A percentile compares a stretch with the other conserved stretches of the same genome.
phyloP scores from a whole-genome alignment of 176 grass and related monocot species.

The Triticum timopheevii region DNA sequence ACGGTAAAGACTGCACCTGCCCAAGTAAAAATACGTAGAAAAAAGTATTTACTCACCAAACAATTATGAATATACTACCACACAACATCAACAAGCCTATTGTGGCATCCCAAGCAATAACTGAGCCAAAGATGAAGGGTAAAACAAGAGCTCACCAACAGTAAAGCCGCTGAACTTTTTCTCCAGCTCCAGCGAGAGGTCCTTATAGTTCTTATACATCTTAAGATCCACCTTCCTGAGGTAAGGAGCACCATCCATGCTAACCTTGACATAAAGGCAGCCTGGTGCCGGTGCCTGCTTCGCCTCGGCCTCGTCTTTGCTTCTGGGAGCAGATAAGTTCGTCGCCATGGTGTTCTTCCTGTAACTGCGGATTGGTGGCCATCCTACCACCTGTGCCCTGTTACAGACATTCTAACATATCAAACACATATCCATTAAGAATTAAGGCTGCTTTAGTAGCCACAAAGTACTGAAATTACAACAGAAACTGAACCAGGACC shows the following conservation, averaged over 20 bases:
- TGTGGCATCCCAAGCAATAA: neutral
- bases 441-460: neutral
- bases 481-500: neutral
- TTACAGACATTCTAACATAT: constrained; percentile 5
- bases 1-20: neutral
- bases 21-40: neutral
- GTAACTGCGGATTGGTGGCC: constrained; percentile 82
- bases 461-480: neutral
- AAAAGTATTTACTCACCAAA: neutral
- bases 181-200: constrained; percentile 63
- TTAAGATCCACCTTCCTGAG: constrained; percentile 86
- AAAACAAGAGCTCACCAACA: constrained; percentile 51
- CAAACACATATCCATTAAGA: constrained; percentile 18
- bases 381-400: constrained; percentile 86
- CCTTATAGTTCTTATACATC: constrained; percentile 73
- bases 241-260: constrained; percentile 88
- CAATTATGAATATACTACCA: neutral
- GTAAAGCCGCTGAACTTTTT: constrained; percentile 80
- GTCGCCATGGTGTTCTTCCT: constrained; percentile 80
- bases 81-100: neutral
- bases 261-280: constrained; percentile 79
- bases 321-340: constrained; percentile 39
- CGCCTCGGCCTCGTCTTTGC: constrained; percentile 44
- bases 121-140: neutral
- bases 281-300: constrained; percentile 35